Conservation (phyloP, 352 stramenopile genomes). For the Phytophthora colocasiae region DNA sequence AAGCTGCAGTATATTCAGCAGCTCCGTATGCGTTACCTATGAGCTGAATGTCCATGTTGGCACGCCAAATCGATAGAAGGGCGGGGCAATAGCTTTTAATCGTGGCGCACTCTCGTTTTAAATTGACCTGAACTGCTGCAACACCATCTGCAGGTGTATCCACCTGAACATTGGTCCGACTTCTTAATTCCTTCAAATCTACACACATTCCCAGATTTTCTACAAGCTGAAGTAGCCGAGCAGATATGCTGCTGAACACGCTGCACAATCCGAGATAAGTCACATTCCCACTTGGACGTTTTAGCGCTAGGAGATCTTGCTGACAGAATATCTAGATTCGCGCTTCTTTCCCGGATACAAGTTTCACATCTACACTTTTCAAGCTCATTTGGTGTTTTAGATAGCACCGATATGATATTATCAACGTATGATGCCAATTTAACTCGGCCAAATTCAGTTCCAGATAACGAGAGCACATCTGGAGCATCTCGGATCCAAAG, state of each 20-base stretch:
- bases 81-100: background rate
- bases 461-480: slow-evolving; percentile 13
- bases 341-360: background rate
- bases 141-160: too few relatives aligned
- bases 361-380: background rate
- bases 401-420: background rate
- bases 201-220: too few relatives aligned
- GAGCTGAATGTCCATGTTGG: background rate
- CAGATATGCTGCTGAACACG: background rate
- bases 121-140: too few relatives aligned
- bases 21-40: background rate
- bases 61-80: background rate
- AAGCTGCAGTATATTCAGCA: background rate
- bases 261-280: background rate
- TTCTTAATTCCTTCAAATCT: too few relatives aligned
- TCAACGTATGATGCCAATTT: background rate
- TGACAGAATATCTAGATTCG: background rate
- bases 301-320: background rate
- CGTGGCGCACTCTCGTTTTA: background rate
- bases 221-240: too few relatives aligned
- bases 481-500: slow-evolving; percentile 29
- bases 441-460: background rate
- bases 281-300: background rate
- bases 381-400: background rate
- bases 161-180: too few relatives aligned